phyloP scores from a whole-genome alignment of 2,329 filamentous ascomycete genomes.

The Diaporthe aspalathi region DNA sequence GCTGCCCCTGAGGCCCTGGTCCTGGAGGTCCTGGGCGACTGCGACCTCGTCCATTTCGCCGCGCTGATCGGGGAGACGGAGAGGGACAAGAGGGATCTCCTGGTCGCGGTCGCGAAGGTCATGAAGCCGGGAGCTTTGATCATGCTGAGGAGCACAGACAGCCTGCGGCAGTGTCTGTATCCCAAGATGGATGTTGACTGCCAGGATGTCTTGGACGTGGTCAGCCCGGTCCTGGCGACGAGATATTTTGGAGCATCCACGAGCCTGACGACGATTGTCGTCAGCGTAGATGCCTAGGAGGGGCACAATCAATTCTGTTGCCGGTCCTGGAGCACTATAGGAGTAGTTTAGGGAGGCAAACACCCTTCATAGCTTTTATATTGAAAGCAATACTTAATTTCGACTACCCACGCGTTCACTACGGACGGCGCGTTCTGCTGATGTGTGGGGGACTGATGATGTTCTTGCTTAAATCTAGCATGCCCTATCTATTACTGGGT shows the following conservation, averaged over 20 bases:
- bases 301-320: background rate
- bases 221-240: constrained; percentile 28
- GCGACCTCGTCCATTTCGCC: constrained; percentile 31
- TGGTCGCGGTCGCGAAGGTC: constrained; percentile 25
- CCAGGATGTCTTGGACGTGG: constrained; percentile 26
- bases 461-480: too few relatives aligned
- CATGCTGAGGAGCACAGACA: constrained; percentile 33
- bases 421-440: too few relatives aligned
- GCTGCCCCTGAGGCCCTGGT: background rate
- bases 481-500: too few relatives aligned
- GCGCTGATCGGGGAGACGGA: constrained; percentile 33
- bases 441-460: too few relatives aligned
- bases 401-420: too few relatives aligned
- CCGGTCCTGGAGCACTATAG: background rate
- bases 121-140: constrained; percentile 27
- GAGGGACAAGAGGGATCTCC: constrained; percentile 29
- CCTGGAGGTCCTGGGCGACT: constrained; percentile 9
- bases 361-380: too few relatives aligned
- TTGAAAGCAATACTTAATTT: too few relatives aligned
- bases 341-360: too few relatives aligned
- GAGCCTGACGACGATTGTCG: constrained; percentile 32
- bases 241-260: constrained; percentile 31
- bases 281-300: constrained; percentile 28
- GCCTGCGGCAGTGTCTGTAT: constrained; percentile 30
- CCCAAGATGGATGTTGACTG: constrained; percentile 34